Base-by-base conservation (phyloP, 495 filamentous ascomycete species). In the Aspergillus bridgeri region DNA sequence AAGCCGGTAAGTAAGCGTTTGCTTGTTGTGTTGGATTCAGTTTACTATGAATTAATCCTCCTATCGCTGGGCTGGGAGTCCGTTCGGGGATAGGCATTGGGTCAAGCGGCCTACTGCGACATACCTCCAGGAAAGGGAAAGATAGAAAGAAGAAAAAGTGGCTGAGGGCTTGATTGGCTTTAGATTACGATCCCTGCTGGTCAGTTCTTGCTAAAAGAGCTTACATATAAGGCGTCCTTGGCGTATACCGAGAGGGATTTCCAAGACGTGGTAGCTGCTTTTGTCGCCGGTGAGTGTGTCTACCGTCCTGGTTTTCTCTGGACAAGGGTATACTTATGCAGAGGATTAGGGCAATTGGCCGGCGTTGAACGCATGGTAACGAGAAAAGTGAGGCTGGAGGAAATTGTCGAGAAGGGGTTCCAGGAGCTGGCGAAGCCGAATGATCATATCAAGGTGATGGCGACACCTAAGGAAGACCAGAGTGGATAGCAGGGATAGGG, bases 381-480 rank as follows among this genome's bases (percentile, higher is more conserved):
- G 20, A 72, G 74, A 57, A 77, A 70, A 61, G 76, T 84, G 29
- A 56, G 66, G 9, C 53, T 85, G 61, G 73, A 80, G 42, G 73
- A 81, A 20, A 76, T 85, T 24, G 77, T 74, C 46, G 76, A 81
- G 58, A 75, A 79, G 51, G 83, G 81, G 1, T 81, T 84, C 60
- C 72, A 77, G 67, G 68, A 76, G 21, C 70, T 85, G 51, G 76
- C 82, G 46, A 68, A 76, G 20, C 77, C 83, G 29, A 83, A 79
- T 56, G 79, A 82, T 52, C 81, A 84, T 65, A 76, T 84, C 25
- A 84, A 85, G 63, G 78, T 85, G 25, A 60, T 85, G 54, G 78
- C 59, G 25, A 57, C 54, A 19, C 81, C 38, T 66, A 79, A 45
- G 45, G 44, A 18, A 17, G 44, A 38, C 3, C 3, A 15, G 13